Base-by-base conservation (phyloP, 1,139 yeast species). In the Nadsonia starkeyi-henricii region DNA sequence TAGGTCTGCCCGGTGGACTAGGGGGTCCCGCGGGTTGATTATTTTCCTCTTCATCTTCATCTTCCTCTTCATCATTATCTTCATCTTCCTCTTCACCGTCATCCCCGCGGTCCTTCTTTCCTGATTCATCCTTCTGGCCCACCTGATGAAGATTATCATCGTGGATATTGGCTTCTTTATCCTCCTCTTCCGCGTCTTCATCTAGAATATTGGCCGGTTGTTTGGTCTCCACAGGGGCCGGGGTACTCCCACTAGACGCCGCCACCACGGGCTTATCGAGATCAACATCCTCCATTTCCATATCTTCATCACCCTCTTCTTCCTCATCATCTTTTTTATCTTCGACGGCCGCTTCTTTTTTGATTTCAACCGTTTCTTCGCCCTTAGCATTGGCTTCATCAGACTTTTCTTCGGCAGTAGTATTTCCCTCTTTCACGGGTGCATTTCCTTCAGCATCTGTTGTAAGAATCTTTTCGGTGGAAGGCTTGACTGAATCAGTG, bases 1-100 rank as follows among this genome's bases (percentile, higher is more conserved):
- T 67, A 44, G 77, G 84, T 20, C 75, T 77, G 48, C 67, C 57
- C 15, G 47, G 59, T 48, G 54, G 59, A 51, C 50, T 43, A 1
- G 55, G 51, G 43, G 33, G 17, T 19, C 48, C 33, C 26, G 47
- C 45, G 43, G 49, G 18, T 17, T 20, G 57, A 57, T 48, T 60
- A 13, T 42, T 54, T 44, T 19, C 49, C 30, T 50, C 49, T 1
- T 58, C 54, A 12, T 47, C 51, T 30, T 48, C 50, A 17, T 45
- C 47, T 30, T 51, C 53, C 9, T 49, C 53, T 9, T 47, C 52
- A 1, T 50, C 56, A 5, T 50, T 50, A 8, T 47, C 53, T 9
- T 43, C 42, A 15, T 46, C 50, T 21, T 55, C 58, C n/a, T 53
- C 53, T 18, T 51, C 54, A 5, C 48, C 48, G 26, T 53, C 52